These are phyloP conservation scores for Penicillium sclerotiorum DNA, from an alignment of 2,329 filamentous ascomycete genomes.

Conservation along the genomic window DNA sequence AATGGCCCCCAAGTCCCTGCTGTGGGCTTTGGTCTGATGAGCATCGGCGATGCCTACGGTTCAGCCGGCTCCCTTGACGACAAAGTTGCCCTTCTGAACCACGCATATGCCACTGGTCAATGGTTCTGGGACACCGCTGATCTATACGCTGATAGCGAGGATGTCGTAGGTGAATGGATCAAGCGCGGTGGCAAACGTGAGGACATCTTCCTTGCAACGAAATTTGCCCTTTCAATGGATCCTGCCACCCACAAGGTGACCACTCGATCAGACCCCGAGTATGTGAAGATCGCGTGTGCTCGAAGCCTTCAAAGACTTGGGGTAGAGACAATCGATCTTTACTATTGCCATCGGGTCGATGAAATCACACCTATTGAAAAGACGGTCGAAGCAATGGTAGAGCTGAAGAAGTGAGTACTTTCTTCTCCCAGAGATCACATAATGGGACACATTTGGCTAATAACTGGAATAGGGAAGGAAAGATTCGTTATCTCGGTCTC, in stretches of 20 bases:
- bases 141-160: constrained; percentile 34
- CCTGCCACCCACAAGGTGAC: constrained; percentile 12
- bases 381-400: constrained; percentile 47
- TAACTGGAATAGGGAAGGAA: constrained; percentile 49
- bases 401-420: constrained; percentile 41
- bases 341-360: constrained; percentile 51
- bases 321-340: constrained; percentile 45
- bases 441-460: too few species aligned
- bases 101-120: constrained; percentile 33
- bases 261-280: constrained; percentile 41
- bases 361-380: constrained; percentile 48
- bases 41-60: constrained; percentile 25
- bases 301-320: constrained; percentile 40
- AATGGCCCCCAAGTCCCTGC: constrained; percentile 24
- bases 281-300: constrained; percentile 38
- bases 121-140: constrained; percentile 39
- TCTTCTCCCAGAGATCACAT: neutral
- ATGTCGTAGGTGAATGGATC: constrained; percentile 44
- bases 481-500: constrained; percentile 53
- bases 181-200: constrained; percentile 40
- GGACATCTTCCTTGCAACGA: constrained; percentile 46
- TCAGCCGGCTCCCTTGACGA: constrained; percentile 15
- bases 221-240: constrained; percentile 35
- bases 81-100: constrained; percentile 29
- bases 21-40: constrained; percentile 30